phyloP scores from a whole-genome alignment of 495 filamentous ascomycete species.

The Podospora anserina region DNA sequence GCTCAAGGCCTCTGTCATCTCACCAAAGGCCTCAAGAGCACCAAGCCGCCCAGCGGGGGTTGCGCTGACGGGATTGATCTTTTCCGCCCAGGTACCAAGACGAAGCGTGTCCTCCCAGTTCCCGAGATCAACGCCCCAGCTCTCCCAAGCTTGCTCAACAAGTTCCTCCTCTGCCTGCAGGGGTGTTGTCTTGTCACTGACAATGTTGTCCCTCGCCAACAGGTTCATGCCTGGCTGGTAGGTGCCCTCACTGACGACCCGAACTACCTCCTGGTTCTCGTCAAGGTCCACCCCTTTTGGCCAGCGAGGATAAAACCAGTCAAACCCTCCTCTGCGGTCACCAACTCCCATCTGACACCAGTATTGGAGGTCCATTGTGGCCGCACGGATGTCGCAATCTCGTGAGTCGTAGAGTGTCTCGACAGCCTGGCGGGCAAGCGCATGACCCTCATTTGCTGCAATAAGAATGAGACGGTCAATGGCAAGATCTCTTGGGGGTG shows the following conservation, averaged over 20 bases:
- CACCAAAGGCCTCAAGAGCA: conserved; percentile 34
- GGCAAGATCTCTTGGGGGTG: conserved; percentile 64
- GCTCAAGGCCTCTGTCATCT: conserved; percentile 44
- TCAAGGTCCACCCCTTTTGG: conserved; percentile 67
- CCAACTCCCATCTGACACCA: conserved; percentile 97
- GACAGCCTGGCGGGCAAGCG: conserved; percentile 65
- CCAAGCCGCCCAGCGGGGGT: conserved; percentile 21
- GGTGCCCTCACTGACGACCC: conserved; percentile 81
- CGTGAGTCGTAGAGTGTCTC: conserved; percentile 65
- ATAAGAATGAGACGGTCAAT: conserved; percentile 78
- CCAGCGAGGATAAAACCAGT: conserved; percentile 82
- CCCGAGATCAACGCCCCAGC: conserved; percentile 55
- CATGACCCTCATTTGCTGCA: conserved; percentile 88
- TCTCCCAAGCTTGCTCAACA: conserved; percentile 51
- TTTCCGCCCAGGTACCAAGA: conserved; percentile 31
- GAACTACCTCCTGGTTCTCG: conserved; percentile 58
- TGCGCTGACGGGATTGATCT: conserved; percentile 24
- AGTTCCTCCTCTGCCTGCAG: conserved; percentile 49
- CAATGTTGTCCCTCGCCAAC: conserved; percentile 56
- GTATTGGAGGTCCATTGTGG: conserved; percentile 84
- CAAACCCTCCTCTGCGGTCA: conserved; percentile 79
- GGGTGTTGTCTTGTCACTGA: conserved; percentile 17
- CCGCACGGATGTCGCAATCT: conserved; percentile 68
- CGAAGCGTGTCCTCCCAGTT: conserved; percentile 40
- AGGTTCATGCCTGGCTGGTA: conserved; percentile 77